Evolutionary conservation across 2,329 filamentous ascomycete genomes (phyloP).

Genomic region (Neofusicoccum cordaticola): DNA sequence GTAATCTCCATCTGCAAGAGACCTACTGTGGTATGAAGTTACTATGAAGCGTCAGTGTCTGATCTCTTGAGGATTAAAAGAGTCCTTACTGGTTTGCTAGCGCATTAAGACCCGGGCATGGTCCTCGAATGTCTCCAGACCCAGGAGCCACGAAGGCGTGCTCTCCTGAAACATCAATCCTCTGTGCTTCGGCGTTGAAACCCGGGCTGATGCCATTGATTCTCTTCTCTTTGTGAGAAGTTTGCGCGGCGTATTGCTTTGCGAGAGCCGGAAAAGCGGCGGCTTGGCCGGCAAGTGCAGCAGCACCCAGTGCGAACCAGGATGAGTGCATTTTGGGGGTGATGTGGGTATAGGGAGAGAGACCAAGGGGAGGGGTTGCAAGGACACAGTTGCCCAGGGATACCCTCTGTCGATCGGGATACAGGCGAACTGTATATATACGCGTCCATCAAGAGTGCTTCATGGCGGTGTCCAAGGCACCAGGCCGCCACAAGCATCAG

Average conservation of each 20-base stretch:
- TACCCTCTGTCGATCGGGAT: neutral
- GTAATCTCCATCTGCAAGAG: neutral
- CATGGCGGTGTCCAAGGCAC: too few species aligned
- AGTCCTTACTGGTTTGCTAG: neutral
- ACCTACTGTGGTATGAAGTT: neutral
- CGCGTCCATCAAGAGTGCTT: neutral
- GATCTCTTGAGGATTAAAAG: neutral
- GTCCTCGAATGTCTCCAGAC: neutral
- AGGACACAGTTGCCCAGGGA: neutral
- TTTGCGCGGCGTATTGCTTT: neutral
- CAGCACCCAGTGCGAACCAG: neutral
- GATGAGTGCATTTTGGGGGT: neutral
- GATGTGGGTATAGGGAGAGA: too few species aligned
- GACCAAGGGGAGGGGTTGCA: too few species aligned
- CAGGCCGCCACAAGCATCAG: neutral
- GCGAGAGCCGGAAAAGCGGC: neutral
- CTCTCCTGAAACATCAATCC: slow-evolving; percentile 2
- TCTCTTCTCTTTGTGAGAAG: slow-evolving; percentile 3
- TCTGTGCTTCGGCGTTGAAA: slow-evolving; percentile 5
- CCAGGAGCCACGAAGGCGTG: neutral
- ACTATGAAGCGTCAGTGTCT: neutral
- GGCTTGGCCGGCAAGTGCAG: neutral
- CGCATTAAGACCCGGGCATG: slow-evolving; percentile 6
- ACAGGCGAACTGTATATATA: neutral
- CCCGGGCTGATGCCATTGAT: neutral